Evolutionary conservation across 345 rosid genomes (phyloP).

Genomic region (Anastatica hierochuntica): DNA sequence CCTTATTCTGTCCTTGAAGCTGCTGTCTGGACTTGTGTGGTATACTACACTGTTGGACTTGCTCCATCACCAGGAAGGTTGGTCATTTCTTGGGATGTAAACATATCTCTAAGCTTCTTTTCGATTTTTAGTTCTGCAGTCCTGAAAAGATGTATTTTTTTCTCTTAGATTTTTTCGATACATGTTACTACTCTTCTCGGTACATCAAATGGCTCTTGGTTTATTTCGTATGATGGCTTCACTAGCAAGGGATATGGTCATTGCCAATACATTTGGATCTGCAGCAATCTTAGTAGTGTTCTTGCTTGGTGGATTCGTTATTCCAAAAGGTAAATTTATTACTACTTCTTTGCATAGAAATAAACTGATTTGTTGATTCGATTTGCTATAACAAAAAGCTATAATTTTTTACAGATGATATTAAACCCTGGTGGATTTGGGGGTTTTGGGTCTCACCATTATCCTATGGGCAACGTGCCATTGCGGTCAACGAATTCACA

Average conservation of each 20-base stretch:
- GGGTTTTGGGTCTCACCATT: constrained; percentile 88
- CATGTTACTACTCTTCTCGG: constrained; percentile 56
- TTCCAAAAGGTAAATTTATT: constrained; percentile 51
- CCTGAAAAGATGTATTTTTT: too few species aligned
- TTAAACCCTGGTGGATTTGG: constrained; percentile 90
- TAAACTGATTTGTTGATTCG: not conserved
- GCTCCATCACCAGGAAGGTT: constrained; percentile 71
- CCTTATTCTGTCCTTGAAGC: constrained; percentile 85
- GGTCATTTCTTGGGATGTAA: constrained; percentile 22
- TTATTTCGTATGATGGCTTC: constrained; percentile 73
- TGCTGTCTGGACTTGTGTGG: constrained; percentile 74
- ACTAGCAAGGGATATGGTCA: constrained; percentile 72
- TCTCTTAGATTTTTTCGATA: constrained; percentile 64
- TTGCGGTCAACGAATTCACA: constrained; percentile 73
- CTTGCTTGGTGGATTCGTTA: constrained; percentile 80
- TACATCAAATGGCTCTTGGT: constrained; percentile 93
- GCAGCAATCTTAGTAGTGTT: constrained; percentile 49
- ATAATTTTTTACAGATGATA: constrained; percentile 33
- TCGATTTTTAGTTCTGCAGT: too few species aligned
- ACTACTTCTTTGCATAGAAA: not conserved
- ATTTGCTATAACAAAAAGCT: not conserved
- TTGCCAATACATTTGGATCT: constrained; percentile 85
- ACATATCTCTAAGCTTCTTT: not conserved
- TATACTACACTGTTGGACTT: constrained; percentile 75
- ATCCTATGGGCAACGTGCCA: constrained; percentile 69